phyloP scores from a whole-genome alignment of 768 basidiomycete genomes.

The Ramaria sp. region DNA sequence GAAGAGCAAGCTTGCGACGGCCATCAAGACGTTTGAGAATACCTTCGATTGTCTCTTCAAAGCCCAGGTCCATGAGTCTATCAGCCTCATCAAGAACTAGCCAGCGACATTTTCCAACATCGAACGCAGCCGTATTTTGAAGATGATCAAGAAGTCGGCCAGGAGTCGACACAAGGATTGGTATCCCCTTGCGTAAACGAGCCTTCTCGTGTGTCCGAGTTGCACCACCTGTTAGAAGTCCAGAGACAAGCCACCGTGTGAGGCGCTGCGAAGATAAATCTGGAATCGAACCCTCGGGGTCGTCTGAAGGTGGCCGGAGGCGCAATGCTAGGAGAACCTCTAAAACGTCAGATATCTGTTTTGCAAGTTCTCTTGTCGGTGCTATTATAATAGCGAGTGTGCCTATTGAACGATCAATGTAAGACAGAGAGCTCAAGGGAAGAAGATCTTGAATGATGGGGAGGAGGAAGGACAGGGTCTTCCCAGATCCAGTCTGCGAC shows the following conservation, averaged over 20 bases:
- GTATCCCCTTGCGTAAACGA: constrained; percentile 84
- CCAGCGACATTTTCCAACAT: constrained; percentile 91
- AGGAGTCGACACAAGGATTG: constrained; percentile 92
- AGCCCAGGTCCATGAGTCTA: constrained; percentile 94
- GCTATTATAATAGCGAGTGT: constrained; percentile 92
- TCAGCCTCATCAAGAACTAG: constrained; percentile 96
- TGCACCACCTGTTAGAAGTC: constrained; percentile 87
- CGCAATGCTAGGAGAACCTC: constrained; percentile 71
- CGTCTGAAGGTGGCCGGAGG: constrained; percentile 45
- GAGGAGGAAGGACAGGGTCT: constrained; percentile 86
- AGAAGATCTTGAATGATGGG: constrained; percentile 94
- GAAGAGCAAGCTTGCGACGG: constrained; percentile 56
- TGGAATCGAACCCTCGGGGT: constrained; percentile 26
- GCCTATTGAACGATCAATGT: constrained; percentile 90
- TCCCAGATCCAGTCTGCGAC: constrained; percentile 95
- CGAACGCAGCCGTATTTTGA: constrained; percentile 89
- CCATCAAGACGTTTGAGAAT: constrained; percentile 85
- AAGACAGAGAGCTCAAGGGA: constrained; percentile 79
- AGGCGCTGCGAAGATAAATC: constrained; percentile 24
- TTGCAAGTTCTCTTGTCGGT: constrained; percentile 91
- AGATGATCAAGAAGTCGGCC: constrained; percentile 93
- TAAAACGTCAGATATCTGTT: constrained; percentile 94
- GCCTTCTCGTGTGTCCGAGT: constrained; percentile 95
- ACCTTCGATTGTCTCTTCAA: constrained; percentile 89
- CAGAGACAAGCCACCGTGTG: constrained; percentile 90